Percentiles rank a stretch among this genome's conserved stretches.
phyloP scores from a whole-genome alignment of 495 filamentous ascomycete species.

The Daldinia childiae region DNA sequence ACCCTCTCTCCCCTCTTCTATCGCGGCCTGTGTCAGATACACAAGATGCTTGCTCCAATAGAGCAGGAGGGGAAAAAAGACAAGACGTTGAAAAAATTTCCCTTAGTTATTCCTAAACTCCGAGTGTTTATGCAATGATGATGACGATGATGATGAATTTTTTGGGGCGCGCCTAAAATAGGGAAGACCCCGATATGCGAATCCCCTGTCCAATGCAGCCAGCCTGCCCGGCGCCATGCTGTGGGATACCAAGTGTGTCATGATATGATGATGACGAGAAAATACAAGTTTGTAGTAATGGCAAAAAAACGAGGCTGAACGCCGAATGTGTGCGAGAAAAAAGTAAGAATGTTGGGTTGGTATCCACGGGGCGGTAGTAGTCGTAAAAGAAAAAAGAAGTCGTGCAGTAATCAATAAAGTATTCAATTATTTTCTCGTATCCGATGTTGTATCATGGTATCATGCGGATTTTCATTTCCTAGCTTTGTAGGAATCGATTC shows the following conservation, averaged over 20 bases:
- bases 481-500: background rate
- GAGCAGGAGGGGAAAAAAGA: background rate
- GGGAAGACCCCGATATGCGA: background rate
- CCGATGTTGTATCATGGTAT: background rate
- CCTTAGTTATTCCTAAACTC: conserved; percentile 1
- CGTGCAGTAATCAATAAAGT: conserved; percentile 1
- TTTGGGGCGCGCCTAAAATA: background rate
- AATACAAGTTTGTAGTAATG: conserved; percentile 1
- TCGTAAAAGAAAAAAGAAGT: background rate
- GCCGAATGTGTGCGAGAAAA: background rate
- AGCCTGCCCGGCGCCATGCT: conserved; percentile 13
- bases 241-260: background rate
- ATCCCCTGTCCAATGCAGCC: conserved; percentile 19
- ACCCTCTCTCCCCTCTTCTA: background rate
- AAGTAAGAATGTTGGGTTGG: background rate
- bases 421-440: background rate
- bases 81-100: background rate
- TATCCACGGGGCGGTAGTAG: background rate
- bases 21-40: background rate
- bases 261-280: background rate
- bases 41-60: background rate
- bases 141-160: background rate
- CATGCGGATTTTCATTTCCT: conserved; percentile 8
- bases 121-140: conserved; percentile 13
- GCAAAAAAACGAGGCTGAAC: background rate